Base-by-base conservation (phyloP, 805 yeast species). In the Limtongia smithiae region DNA sequence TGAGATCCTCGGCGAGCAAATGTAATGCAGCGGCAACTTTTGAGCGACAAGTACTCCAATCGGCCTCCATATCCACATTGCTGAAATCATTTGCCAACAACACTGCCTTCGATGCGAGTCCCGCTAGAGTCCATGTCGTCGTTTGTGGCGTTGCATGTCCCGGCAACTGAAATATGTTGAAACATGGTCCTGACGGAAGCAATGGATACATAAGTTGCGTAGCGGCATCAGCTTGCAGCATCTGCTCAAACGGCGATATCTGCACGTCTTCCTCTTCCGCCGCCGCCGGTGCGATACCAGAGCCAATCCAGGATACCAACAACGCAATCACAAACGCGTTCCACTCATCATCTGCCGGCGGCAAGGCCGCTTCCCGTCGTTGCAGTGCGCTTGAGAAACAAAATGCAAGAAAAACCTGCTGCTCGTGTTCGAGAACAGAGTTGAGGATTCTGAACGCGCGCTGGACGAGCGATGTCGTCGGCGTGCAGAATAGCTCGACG, bases 1-100 rank as follows among this genome's bases (percentile, higher is more conserved):
- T 74, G 39, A 75, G 65, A 52, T 91, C 97, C 64, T 91, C 97
- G 46, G 89, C 70, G 1, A 87, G 68, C 33, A 89, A 61, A 67
- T 90, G 97, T 40, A 91, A 66, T 0, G 89, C 78, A 22, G 85
- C 66, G 0, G 81, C 73, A 9, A 86, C 33, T 3, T n/a, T 18
- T 4, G 44, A 37, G 9, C 50, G 39, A 37, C 47, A 34, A 37
- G 46, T 44, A 17, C 27, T 12, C 22, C 41, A 31, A 28, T 24
- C 12, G 3, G 35, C 40, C 12, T 17, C 20, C 24, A 40, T 5
- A 20, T 11, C 14, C 8, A 14, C 25, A 7, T 27, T 15, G 14
- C 15, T 34, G 31, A 49, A 39, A 7, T 22, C 41, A 25, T 41
- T 36, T 3, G 49, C 50, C 4, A 44, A 37, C 7, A 18, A 14